Evolutionary conservation across 2,329 filamentous ascomycete species (phyloP).

Genomic region (Hypoxylon sp.): DNA sequence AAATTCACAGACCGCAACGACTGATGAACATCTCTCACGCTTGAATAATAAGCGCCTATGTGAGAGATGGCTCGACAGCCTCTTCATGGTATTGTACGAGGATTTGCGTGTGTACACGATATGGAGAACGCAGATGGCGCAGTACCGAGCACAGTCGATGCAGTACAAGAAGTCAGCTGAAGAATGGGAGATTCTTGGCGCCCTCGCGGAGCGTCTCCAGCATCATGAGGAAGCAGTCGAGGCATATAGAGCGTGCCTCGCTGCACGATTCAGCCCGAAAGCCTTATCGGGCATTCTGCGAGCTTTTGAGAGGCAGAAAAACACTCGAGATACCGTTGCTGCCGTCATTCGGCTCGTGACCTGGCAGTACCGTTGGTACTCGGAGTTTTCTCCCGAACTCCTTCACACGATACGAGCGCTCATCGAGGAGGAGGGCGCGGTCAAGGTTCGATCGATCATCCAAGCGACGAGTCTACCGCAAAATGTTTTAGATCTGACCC

Average conservation of each 20-base stretch:
- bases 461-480: slow-evolving; percentile 95
- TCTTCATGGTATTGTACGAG: slow-evolving; percentile 99
- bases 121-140: slow-evolving; percentile 97
- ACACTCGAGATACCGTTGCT: slow-evolving; percentile 83
- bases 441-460: slow-evolving; percentile 97
- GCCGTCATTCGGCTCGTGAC: slow-evolving; percentile 92
- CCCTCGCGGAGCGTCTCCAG: slow-evolving; percentile 91
- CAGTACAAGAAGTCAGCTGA: slow-evolving; percentile 97
- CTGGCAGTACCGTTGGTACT: slow-evolving; percentile 99
- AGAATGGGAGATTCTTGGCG: slow-evolving; percentile 97
- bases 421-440: slow-evolving; percentile 96
- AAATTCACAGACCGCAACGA: slow-evolving; percentile 66
- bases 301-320: slow-evolving; percentile 81
- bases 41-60: slow-evolving; percentile 98
- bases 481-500: slow-evolving; percentile 91
- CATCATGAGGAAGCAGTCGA: slow-evolving; percentile 92
- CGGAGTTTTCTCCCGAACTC: slow-evolving; percentile 95
- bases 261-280: slow-evolving; percentile 91
- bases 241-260: slow-evolving; percentile 89
- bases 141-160: slow-evolving; percentile 92
- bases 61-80: slow-evolving; percentile 96
- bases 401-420: slow-evolving; percentile 89
- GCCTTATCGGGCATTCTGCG: slow-evolving; percentile 87
- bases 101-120: slow-evolving; percentile 98
- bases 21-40: slow-evolving; percentile 82